Evolutionary conservation across 1,284 basidiomycete genomes (phyloP).

Genomic region (Cutaneotrichosporon cavernicola): DNA sequence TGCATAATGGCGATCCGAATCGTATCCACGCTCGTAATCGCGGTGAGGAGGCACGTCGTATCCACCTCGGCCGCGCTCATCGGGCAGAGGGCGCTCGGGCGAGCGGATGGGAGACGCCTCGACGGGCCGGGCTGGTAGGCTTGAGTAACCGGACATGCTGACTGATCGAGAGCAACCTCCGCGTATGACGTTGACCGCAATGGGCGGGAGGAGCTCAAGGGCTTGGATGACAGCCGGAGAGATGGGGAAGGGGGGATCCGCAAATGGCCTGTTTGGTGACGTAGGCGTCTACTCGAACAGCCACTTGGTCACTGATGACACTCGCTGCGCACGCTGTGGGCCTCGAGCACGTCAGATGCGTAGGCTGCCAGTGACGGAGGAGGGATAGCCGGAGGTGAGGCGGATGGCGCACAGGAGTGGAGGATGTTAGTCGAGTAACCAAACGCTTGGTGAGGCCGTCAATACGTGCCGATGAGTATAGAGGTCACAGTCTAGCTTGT

Average conservation of each 20-base stretch:
- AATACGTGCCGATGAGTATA: not conserved
- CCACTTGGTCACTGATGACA: not conserved
- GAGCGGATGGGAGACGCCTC: slow-evolving; percentile 8
- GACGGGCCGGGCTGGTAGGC: slow-evolving; percentile 3
- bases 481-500: not conserved
- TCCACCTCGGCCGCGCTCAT: not conserved
- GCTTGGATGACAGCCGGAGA: not conserved
- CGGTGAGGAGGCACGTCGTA: slow-evolving; percentile 11
- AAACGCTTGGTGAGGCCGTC: not conserved
- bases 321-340: not conserved
- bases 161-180: not conserved
- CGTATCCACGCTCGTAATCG: slow-evolving; percentile 7
- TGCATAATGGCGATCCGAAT: not conserved
- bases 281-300: not conserved
- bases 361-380: not conserved
- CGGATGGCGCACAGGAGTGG: not conserved
- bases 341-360: not conserved
- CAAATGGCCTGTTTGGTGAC: not conserved
- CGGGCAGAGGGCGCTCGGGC: slow-evolving; percentile 2
- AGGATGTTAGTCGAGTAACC: not conserved
- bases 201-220: not conserved
- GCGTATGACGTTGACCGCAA: not conserved
- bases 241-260: not conserved
- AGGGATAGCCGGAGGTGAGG: not conserved
- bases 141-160: slow-evolving; percentile 5